Conservation (phyloP, 352 stramenopile species). For the Phytopythium ostracodes region DNA sequence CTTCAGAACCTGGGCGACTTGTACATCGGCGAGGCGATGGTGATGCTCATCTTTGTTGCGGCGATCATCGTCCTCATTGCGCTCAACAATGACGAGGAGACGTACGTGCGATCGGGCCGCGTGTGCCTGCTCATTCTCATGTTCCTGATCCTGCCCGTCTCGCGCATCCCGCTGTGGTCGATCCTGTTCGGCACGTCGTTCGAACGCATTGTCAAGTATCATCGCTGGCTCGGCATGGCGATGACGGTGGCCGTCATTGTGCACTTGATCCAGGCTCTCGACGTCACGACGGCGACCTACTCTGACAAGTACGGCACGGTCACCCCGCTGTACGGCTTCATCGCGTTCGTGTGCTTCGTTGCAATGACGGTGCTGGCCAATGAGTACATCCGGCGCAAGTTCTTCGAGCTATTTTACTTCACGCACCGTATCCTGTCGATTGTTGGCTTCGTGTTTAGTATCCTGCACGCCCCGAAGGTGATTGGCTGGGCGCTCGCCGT, state of each 20-base stretch:
- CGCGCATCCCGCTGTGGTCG: slow-evolving; percentile 57
- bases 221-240: slow-evolving; percentile 71
- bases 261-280: slow-evolving; percentile 47
- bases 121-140: slow-evolving; percentile 66
- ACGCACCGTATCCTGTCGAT: slow-evolving; percentile 67
- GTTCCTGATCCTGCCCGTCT: slow-evolving; percentile 74
- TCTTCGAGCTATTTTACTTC: slow-evolving; percentile 80
- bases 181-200: slow-evolving; percentile 72
- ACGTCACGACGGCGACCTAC: slow-evolving; percentile 34
- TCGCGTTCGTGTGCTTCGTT: slow-evolving; percentile 59
- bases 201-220: slow-evolving; percentile 82
- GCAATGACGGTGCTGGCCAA: slow-evolving; percentile 46
- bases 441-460: slow-evolving; percentile 70
- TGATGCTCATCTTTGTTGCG: slow-evolving; percentile 62
- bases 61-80: slow-evolving; percentile 40
- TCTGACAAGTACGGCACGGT: slow-evolving; percentile 52
- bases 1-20: slow-evolving; percentile 56
- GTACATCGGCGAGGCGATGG: slow-evolving; percentile 50
- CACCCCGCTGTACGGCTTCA: slow-evolving; percentile 53
- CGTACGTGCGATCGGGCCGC: slow-evolving; percentile 48
- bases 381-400: slow-evolving; percentile 60
- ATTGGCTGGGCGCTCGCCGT: slow-evolving; percentile 56
- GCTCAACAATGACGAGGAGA: slow-evolving; percentile 25
- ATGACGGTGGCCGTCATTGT: slow-evolving; percentile 53
- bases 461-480: slow-evolving; percentile 57